A percentile compares a stretch with the other conserved stretches of the same genome.
Conservation (phyloP, 176 grass and related monocot genomes). For the Paspalum notatum region DNA sequence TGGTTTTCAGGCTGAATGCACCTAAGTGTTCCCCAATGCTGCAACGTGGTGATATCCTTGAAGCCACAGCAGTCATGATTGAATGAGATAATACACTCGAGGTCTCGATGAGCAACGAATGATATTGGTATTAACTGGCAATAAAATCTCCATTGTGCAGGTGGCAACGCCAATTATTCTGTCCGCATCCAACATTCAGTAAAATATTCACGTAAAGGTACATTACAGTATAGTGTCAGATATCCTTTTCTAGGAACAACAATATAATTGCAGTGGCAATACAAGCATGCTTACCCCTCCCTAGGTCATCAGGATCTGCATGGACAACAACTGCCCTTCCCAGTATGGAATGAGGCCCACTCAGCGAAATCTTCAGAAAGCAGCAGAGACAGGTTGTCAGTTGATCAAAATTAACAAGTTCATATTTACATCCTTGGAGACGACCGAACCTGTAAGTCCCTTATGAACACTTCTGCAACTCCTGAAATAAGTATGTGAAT, state of each 20-base stretch:
- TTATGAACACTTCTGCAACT: conserved; percentile 65
- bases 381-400: conserved; percentile 25
- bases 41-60: background rate
- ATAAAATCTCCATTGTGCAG: background rate
- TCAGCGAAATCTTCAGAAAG: conserved; percentile 53
- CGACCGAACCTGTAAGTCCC: conserved; percentile 55
- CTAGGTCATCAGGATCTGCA: conserved; percentile 74
- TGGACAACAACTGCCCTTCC: conserved; percentile 77
- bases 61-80: background rate
- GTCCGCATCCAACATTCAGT: background rate
- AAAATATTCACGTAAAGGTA: background rate
- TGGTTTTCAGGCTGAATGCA: background rate
- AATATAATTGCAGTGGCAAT: conserved; percentile 7
- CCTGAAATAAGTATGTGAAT: conserved; percentile 46
- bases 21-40: background rate
- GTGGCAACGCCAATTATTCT: background rate
- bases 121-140: background rate
- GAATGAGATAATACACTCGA: conserved; percentile 5
- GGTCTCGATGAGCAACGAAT: conserved; percentile 4
- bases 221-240: background rate
- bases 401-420: background rate
- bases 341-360: conserved; percentile 59
- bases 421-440: conserved; percentile 21
- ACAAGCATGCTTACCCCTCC: conserved; percentile 58
- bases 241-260: background rate